Conservation (phyloP, 208 protist species). For the Vickermania ingenoplastis region DNA sequence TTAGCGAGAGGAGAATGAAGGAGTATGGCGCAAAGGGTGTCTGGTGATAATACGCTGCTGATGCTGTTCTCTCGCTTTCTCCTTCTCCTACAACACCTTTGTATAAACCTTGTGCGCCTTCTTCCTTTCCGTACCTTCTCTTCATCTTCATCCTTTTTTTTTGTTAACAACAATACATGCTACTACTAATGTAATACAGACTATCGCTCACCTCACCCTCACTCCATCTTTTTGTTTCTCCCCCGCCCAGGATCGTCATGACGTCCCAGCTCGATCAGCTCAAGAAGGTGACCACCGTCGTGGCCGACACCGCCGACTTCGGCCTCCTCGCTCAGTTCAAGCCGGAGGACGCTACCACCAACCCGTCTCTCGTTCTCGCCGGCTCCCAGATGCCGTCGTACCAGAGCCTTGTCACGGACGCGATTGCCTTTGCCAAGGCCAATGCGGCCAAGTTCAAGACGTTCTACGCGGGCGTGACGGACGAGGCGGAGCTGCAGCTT, state of each 20-base stretch:
- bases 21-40: too few relatives aligned
- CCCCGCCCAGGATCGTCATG: too few relatives aligned
- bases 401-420: slow-evolving; percentile 70
- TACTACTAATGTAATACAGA: too few relatives aligned
- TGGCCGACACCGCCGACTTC: slow-evolving; percentile 97
- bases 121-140: too few relatives aligned
- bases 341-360: slow-evolving; percentile 96
- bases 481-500: slow-evolving; percentile 35
- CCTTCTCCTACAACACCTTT: too few relatives aligned
- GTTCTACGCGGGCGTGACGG: slow-evolving; percentile 18
- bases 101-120: too few relatives aligned
- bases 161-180: too few relatives aligned
- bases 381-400: slow-evolving; percentile 89
- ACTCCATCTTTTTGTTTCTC: slow-evolving; percentile 3
- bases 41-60: too few relatives aligned
- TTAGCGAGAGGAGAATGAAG: too few relatives aligned
- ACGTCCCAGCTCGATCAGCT: slow-evolving; percentile 59
- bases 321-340: slow-evolving; percentile 87
- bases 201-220: neutral
- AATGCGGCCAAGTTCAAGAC: slow-evolving; percentile 37
- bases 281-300: slow-evolving; percentile 70
- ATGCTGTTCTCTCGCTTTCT: too few relatives aligned
- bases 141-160: neutral
- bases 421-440: slow-evolving; percentile 86
- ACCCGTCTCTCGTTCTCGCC: slow-evolving; percentile 93